Evolutionary conservation across 169 alveolate genomes (phyloP).

Genomic region (Plasmodium blacklocki): DNA sequence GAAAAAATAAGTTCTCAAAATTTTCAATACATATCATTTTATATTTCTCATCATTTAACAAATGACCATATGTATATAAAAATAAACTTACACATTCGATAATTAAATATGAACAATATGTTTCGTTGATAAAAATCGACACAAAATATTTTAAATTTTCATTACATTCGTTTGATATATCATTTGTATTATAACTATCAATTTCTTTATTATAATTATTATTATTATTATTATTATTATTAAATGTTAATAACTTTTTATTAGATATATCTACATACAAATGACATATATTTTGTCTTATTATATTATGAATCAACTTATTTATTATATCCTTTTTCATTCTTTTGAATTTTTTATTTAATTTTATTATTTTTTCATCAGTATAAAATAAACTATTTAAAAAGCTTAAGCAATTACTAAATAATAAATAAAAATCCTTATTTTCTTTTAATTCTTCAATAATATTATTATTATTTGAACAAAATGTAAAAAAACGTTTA

Average conservation of each 20-base stretch:
- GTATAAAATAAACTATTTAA: conserved; percentile 64
- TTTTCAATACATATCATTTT: conserved; percentile 16
- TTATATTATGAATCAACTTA: conserved; percentile 5
- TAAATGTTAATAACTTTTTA: not conserved
- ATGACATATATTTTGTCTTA: too few relatives aligned
- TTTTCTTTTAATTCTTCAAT: conserved; percentile 16
- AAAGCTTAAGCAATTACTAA: conserved; percentile 33
- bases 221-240: conserved; percentile 5
- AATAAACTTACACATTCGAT: conserved; percentile 57
- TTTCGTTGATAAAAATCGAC: not conserved
- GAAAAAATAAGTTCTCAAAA: conserved; percentile 9
- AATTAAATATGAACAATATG: conserved; percentile 15
- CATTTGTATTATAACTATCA: not conserved
- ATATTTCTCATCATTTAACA: conserved; percentile 30
- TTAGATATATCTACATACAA: too few relatives aligned
- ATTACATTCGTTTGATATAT: not conserved
- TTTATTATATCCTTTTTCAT: conserved; percentile 44
- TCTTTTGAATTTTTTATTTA: conserved; percentile 23
- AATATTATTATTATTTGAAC: conserved; percentile 20
- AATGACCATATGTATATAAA: conserved; percentile 9
- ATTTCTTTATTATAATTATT: not conserved
- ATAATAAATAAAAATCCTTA: conserved; percentile 22
- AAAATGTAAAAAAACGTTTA: conserved; percentile 39
- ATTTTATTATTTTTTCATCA: conserved; percentile 29
- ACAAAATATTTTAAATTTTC: conserved; percentile 12